Base-by-base conservation (phyloP, 2,329 filamentous ascomycete genomes). In the Fusarium sp. region DNA sequence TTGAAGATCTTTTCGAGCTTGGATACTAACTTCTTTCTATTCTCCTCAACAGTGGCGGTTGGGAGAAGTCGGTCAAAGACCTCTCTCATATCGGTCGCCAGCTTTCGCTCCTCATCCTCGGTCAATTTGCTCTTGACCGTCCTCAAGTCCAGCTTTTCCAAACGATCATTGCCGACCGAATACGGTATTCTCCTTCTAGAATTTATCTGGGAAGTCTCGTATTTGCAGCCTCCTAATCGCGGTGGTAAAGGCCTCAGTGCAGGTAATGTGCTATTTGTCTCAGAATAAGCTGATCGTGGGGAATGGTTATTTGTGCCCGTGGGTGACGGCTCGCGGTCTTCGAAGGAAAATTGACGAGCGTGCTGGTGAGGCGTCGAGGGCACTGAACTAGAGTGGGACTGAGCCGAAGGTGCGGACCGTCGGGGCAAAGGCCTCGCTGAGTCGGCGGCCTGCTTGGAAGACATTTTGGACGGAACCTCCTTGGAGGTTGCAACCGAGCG, bases 311-410 rank as follows among this genome's bases (percentile, higher is more conserved):
- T 89, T 47, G 88, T 84, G 51, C 90, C 88, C 71, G 87, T 91
- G 36, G 95, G 94, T 17, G 94, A 97, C 11, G 93, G 94, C 64
- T 88, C 86, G 66, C 86, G 87, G 46, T 94, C 96, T 76, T 89
- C 88, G 73, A 91, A 92, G 4, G 91, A 91, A 74, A 96, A 91
- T 73, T 94, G 90, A 60, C 93, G 89, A 69, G 94, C 88, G 79
- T 92, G 91, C 77, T 97, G 94, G 75, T 95, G 92, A 11, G 95
- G 96, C 5, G 95, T 98, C 2, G 95, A 96, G 2, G 95, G 95
- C 47, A 97, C 92, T 11, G 95, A 98, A 76, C 87, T 97, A 23
- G 95, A 96, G 76, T 96, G 85, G 15, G 80, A 74, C 54, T 78
- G 76, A 27, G 72, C 74, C 48, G 72, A 74, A 9, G 75, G 63